A percentile compares a stretch with the other conserved stretches of the same genome.
Conservation (phyloP, 768 basidiomycete species). For the Collybiopsis luxurians region DNA sequence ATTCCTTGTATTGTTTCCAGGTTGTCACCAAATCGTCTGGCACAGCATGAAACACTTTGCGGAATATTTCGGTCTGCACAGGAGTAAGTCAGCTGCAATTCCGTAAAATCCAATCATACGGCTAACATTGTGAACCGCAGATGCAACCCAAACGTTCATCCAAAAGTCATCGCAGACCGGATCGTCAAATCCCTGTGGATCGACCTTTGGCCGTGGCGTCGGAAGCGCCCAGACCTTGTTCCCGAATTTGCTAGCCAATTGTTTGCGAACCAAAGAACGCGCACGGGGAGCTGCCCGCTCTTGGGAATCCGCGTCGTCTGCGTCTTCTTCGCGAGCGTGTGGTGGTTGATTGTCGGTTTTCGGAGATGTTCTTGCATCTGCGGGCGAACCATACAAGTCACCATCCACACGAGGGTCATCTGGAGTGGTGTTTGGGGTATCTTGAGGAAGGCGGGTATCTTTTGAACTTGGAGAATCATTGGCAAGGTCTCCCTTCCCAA, state of each 20-base stretch:
- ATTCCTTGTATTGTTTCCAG: slow-evolving; percentile 95
- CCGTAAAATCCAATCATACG: neutral
- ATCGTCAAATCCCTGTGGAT: slow-evolving; percentile 81
- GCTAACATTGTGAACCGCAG: slow-evolving; percentile 85
- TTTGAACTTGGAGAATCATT: neutral
- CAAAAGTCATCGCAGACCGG: slow-evolving; percentile 87
- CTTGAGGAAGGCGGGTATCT: neutral
- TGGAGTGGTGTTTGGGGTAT: slow-evolving; percentile 10
- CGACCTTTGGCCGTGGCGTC: slow-evolving; percentile 66
- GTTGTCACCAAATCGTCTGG: slow-evolving; percentile 93
- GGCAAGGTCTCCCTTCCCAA: slow-evolving; percentile 10
- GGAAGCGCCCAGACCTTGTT: slow-evolving; percentile 61
- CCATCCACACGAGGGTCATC: slow-evolving; percentile 35
- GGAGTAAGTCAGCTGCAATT: slow-evolving; percentile 9
- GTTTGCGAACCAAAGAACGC: slow-evolving; percentile 51
- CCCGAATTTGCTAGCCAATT: slow-evolving; percentile 48
- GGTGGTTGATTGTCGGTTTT: slow-evolving; percentile 46
- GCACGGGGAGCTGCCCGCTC: slow-evolving; percentile 49
- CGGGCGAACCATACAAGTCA: slow-evolving; percentile 52
- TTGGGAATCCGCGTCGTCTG: slow-evolving; percentile 41
- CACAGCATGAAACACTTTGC: slow-evolving; percentile 90
- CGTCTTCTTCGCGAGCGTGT: slow-evolving; percentile 36
- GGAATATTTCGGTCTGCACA: slow-evolving; percentile 86
- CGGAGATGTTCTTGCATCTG: slow-evolving; percentile 43
- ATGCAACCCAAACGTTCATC: slow-evolving; percentile 86